Evolutionary conservation across 768 basidiomycete species (phyloP).

Genomic region (Galerina sulciceps): DNA sequence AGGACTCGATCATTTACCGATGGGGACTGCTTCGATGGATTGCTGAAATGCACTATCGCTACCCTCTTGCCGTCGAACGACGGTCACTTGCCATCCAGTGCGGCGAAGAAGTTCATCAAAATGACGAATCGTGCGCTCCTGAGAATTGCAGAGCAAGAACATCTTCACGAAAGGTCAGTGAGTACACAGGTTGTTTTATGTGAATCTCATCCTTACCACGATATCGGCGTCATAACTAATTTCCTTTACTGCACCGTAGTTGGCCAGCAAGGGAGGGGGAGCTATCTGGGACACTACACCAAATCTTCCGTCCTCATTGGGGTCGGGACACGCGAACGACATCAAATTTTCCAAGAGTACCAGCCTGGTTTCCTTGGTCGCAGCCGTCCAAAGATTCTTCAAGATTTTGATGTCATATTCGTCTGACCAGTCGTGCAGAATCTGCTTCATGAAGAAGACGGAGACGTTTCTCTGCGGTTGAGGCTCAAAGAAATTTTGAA

Average conservation of each 20-base stretch:
- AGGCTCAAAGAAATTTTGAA: conserved; percentile 40
- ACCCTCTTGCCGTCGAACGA: conserved; percentile 24
- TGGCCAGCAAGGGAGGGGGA: conserved; percentile 39
- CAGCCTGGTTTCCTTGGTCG: conserved; percentile 38
- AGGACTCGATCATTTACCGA: not conserved
- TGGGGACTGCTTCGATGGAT: conserved; percentile 29
- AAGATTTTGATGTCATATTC: conserved; percentile 40
- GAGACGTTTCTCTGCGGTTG: conserved; percentile 44
- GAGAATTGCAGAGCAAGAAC: conserved; percentile 40
- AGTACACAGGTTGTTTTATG: not conserved
- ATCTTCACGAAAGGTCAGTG: conserved; percentile 31
- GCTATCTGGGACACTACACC: conserved; percentile 29
- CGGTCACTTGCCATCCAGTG: conserved; percentile 38
- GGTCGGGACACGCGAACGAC: conserved; percentile 37
- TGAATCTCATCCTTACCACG: conserved; percentile 25
- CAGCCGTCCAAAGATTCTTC: conserved; percentile 37
- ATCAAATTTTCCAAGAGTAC: conserved; percentile 46
- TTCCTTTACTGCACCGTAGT: conserved; percentile 40
- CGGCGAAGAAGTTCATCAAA: conserved; percentile 28
- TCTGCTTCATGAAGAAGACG: conserved; percentile 59
- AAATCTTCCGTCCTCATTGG: conserved; percentile 19
- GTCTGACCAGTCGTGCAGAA: conserved; percentile 72
- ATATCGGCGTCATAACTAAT: conserved; percentile 40
- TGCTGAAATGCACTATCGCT: conserved; percentile 20
- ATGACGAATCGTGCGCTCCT: conserved; percentile 41